Evolutionary conservation across 2,329 filamentous ascomycete genomes (phyloP).

Genomic region (Cordyceps javanica): DNA sequence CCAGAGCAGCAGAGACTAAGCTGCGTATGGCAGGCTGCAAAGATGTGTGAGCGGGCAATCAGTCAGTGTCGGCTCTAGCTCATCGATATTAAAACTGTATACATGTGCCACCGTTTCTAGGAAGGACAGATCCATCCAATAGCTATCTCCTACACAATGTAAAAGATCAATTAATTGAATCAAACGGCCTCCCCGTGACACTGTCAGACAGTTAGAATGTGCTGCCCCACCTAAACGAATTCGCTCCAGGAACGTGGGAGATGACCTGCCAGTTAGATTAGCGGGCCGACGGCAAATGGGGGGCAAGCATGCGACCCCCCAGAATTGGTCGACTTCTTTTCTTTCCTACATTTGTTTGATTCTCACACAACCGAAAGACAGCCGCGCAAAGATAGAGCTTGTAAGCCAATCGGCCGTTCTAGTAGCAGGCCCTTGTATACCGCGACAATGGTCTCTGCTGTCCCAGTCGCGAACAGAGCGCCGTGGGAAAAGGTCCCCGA

Average conservation of each 20-base stretch:
- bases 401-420: too few species aligned
- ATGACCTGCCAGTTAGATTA: too few species aligned
- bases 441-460: constrained; percentile 8
- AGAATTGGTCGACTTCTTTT: too few species aligned
- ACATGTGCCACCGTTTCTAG: neutral
- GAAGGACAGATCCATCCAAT: neutral
- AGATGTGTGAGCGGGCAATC: neutral
- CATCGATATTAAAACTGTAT: neutral
- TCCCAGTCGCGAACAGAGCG: constrained; percentile 16
- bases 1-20: constrained; percentile 19
- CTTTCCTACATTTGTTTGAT: too few species aligned
- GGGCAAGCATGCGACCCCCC: too few species aligned
- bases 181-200: too few species aligned
- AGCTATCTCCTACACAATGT: neutral
- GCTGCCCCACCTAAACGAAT: too few species aligned
- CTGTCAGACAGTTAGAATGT: too few species aligned
- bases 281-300: too few species aligned
- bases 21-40: neutral
- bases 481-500: constrained; percentile 32
- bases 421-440: neutral
- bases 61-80: neutral
- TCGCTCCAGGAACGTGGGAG: too few species aligned
- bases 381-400: too few species aligned
- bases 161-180: neutral
- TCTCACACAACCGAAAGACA: too few species aligned